These are phyloP conservation scores for Coprinopsis strossmayeri DNA, from an alignment of 768 basidiomycete species.

Conservation along the genomic window DNA sequence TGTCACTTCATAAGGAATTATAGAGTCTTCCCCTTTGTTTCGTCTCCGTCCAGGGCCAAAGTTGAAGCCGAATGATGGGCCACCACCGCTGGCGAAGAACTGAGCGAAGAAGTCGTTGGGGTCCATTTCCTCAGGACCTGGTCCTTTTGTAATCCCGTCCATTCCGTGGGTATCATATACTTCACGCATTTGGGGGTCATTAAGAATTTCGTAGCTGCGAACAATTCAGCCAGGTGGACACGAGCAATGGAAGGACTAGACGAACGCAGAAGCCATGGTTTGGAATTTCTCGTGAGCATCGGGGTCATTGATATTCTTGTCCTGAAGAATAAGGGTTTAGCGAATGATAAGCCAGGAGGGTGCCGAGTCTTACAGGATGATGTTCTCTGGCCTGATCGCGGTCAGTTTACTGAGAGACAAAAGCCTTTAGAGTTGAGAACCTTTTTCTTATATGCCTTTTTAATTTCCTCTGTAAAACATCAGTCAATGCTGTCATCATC, in stretches of 20 bases:
- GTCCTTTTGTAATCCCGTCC: conserved; percentile 51
- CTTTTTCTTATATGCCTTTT: conserved; percentile 92
- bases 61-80: conserved; percentile 54
- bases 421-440: conserved; percentile 30
- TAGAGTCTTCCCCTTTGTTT: conserved; percentile 62
- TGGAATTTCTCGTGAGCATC: conserved; percentile 80
- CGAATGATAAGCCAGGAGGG: not conserved
- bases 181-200: conserved; percentile 59
- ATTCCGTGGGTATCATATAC: conserved; percentile 72
- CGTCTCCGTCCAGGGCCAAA: conserved; percentile 52
- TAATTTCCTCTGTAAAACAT: conserved; percentile 65
- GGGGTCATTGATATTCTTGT: conserved; percentile 85
- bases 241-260: conserved; percentile 14
- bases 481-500: not conserved
- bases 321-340: conserved; percentile 14
- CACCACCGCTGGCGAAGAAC: conserved; percentile 52
- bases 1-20: conserved; percentile 77
- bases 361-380: conserved; percentile 60
- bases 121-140: conserved; percentile 46
- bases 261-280: conserved; percentile 83
- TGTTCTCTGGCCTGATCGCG: conserved; percentile 69
- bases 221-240: conserved; percentile 8
- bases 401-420: conserved; percentile 7
- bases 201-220: conserved; percentile 75
- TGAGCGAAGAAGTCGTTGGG: conserved; percentile 68